A percentile compares a stretch with the other conserved stretches of the same genome.
phyloP scores from a whole-genome alignment of 306 rosid species.

The Sicyos baderoa region DNA sequence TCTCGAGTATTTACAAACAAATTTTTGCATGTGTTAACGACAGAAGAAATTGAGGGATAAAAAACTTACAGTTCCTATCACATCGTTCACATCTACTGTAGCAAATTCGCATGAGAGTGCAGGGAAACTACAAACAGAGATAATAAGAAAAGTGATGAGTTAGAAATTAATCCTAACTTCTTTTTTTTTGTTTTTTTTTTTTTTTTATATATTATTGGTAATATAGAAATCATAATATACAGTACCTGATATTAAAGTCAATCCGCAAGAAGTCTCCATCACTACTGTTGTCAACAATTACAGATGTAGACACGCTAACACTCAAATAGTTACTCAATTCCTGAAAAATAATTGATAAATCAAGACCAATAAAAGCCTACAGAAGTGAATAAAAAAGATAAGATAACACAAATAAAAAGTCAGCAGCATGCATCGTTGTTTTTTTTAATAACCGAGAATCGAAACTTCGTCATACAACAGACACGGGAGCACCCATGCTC shows the following conservation, averaged over 20 bases:
- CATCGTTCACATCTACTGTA: constrained; percentile 78
- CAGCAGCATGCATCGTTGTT: not conserved
- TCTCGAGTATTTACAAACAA: not conserved
- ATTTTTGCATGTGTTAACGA: constrained; percentile 13
- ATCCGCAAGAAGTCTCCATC: constrained; percentile 83
- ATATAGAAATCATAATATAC: not conserved
- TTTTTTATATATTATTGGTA: too few relatives aligned
- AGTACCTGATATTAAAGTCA: constrained; percentile 80
- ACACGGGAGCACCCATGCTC: too few relatives aligned
- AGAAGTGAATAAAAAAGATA: not conserved
- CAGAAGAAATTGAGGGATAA: constrained; percentile 16
- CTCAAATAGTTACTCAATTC: constrained; percentile 80
- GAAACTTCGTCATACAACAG: too few relatives aligned
- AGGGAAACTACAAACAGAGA: constrained; percentile 67
- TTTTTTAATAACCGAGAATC: too few relatives aligned
- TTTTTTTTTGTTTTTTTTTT: too few relatives aligned
- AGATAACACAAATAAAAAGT: not conserved
- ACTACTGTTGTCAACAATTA: constrained; percentile 78
- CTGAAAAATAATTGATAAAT: constrained; percentile 35
- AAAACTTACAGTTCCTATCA: constrained; percentile 91
- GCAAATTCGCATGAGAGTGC: constrained; percentile 96
- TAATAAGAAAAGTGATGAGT: constrained; percentile 10
- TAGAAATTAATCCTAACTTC: constrained; percentile 1
- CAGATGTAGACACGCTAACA: constrained; percentile 72
- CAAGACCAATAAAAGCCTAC: not conserved